Percentiles rank a stretch among this genome's conserved stretches.
phyloP scores from a whole-genome alignment of 495 filamentous ascomycete species.

The Geoglossum glabrum region DNA sequence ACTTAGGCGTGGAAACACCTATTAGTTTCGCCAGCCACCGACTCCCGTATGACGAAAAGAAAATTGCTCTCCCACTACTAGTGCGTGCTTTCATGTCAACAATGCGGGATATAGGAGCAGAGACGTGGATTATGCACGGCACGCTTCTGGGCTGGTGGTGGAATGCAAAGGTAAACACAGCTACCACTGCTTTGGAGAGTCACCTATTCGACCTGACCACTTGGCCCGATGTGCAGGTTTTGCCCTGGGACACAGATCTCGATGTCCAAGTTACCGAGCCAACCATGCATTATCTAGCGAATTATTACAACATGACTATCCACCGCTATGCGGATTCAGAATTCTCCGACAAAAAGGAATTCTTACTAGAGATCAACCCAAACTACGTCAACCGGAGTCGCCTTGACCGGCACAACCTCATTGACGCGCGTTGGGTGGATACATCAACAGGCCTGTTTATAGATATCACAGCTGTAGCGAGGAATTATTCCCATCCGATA shows the following conservation, averaged over 20 bases:
- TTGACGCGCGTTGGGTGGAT: slow-evolving; percentile 43
- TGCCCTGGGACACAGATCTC: slow-evolving; percentile 44
- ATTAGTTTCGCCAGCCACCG: slow-evolving; percentile 13
- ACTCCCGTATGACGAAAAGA: slow-evolving; percentile 42
- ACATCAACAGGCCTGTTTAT: slow-evolving; percentile 39
- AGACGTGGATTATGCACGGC: slow-evolving; percentile 80
- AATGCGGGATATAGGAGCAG: slow-evolving; percentile 38
- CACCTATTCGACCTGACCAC: not conserved
- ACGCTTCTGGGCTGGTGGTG: slow-evolving; percentile 85
- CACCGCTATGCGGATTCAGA: slow-evolving; percentile 28
- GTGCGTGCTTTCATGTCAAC: slow-evolving; percentile 53
- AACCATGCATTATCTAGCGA: slow-evolving; percentile 34
- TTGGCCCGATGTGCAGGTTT: slow-evolving; percentile 19
- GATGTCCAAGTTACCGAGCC: slow-evolving; percentile 37
- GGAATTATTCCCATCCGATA: slow-evolving; percentile 20
- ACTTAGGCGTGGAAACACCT: not conserved
- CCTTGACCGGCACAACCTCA: slow-evolving; percentile 31
- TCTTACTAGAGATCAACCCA: slow-evolving; percentile 40
- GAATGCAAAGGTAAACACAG: slow-evolving; percentile 40
- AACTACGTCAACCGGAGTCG: slow-evolving; percentile 29
- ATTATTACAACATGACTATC: slow-evolving; percentile 43
- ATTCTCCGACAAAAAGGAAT: slow-evolving; percentile 26
- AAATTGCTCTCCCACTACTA: slow-evolving; percentile 42
- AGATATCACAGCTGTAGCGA: slow-evolving; percentile 38
- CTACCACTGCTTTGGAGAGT: too few relatives aligned